Evolutionary conservation across 164 flowering plant genomes (phyloP).

Genomic region (Vitis rotundifolia): DNA sequence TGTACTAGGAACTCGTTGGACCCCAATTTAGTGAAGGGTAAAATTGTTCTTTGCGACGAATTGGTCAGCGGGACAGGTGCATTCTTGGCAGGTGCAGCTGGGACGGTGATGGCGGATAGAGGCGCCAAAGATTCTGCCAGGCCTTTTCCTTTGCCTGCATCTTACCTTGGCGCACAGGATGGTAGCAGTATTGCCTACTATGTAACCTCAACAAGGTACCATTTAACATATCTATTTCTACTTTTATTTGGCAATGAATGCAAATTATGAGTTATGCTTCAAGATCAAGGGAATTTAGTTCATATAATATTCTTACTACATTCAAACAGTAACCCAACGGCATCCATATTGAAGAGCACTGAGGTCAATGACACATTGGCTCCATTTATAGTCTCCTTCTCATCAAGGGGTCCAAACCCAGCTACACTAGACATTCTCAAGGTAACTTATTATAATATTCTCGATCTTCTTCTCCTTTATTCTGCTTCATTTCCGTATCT

Average conservation of each 20-base stretch:
- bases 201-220: constrained; percentile 34
- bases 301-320: not conserved
- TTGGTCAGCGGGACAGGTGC: not conserved
- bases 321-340: constrained; percentile 36
- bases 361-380: constrained; percentile 25
- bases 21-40: constrained; percentile 38
- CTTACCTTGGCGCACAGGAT: constrained; percentile 24
- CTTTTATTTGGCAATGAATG: not conserved
- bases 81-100: constrained; percentile 36
- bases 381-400: constrained; percentile 45
- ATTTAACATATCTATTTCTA: not conserved
- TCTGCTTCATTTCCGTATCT: no score
- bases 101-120: constrained; percentile 29
- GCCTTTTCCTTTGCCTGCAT: constrained; percentile 40
- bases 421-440: constrained; percentile 37
- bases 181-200: constrained; percentile 21
- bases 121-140: constrained; percentile 21
- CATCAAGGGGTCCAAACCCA: constrained; percentile 58
- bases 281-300: not conserved
- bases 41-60: constrained; percentile 53
- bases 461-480: no score
- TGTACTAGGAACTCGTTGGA: constrained; percentile 40
- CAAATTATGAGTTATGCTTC: not conserved
- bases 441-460: constrained; percentile 16
- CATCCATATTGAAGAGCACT: constrained; percentile 31